A percentile compares a stretch with the other conserved stretches of the same genome.
Evolutionary conservation across 108 stramenopile genomes (phyloP).

Genomic region (Cyclostephanos invisitatus): DNA sequence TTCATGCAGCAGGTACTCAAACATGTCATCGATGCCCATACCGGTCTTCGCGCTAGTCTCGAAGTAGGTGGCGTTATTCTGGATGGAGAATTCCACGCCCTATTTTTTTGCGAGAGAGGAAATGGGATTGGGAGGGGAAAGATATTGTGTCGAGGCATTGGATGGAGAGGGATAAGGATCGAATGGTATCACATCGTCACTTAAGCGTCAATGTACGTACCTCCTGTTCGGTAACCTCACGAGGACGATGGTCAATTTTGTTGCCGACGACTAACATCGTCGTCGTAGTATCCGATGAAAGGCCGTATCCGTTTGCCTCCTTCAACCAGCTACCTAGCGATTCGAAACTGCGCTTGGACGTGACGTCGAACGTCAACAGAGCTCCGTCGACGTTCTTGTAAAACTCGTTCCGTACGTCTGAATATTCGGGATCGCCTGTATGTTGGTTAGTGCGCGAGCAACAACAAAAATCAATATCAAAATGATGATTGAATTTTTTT

Average conservation of each 20-base stretch:
- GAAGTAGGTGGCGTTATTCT: conserved; percentile 59
- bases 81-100: conserved; percentile 56
- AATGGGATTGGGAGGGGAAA: neutral
- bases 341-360: conserved; percentile 54
- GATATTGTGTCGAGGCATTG: neutral
- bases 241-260: conserved; percentile 55
- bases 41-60: conserved; percentile 75
- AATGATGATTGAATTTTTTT: too few relatives aligned
- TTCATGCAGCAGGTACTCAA: conserved; percentile 51
- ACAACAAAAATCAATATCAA: too few relatives aligned
- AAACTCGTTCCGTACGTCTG: conserved; percentile 83
- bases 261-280: conserved; percentile 64
- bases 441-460: neutral
- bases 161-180: too few relatives aligned
- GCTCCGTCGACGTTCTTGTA: conserved; percentile 78
- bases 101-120: conserved; percentile 54
- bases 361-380: conserved; percentile 67
- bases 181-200: too few relatives aligned
- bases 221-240: conserved; percentile 31
- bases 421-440: conserved; percentile 67
- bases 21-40: conserved; percentile 57
- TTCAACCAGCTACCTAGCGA: conserved; percentile 59
- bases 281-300: conserved; percentile 40
- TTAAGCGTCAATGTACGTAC: conserved; percentile 12
- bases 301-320: conserved; percentile 60